Percentiles rank a stretch among this genome's conserved stretches.
Evolutionary conservation across 768 basidiomycete species (phyloP).

Genomic region (Auricularia sp.): DNA sequence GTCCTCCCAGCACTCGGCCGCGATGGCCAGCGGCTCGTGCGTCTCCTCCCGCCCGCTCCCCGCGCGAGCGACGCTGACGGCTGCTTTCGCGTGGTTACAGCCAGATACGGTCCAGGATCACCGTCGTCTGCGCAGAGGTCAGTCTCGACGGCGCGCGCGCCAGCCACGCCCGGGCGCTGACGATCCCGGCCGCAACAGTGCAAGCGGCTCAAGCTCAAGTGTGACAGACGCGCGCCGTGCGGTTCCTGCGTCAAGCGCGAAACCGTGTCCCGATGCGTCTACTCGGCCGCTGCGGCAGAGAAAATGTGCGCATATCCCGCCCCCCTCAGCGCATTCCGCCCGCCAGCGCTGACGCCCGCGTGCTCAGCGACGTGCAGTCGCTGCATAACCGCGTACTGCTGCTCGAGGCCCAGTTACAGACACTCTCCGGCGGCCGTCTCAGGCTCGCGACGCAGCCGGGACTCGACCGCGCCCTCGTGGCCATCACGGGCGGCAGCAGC

Average conservation of each 20-base stretch:
- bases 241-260: constrained; percentile 72
- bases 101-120: constrained; percentile 65
- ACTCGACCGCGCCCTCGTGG: constrained; percentile 27
- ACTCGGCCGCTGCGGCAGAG: constrained; percentile 63
- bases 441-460: constrained; percentile 3
- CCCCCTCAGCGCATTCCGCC: background rate
- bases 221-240: constrained; percentile 70
- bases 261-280: constrained; percentile 59
- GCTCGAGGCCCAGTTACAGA: constrained; percentile 42
- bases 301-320: constrained; percentile 50
- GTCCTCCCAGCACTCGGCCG: background rate
- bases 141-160: constrained; percentile 12
- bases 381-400: constrained; percentile 70
- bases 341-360: too few species aligned
- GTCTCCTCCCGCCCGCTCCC: background rate
- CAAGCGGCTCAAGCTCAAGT: constrained; percentile 80
- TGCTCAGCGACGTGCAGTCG: constrained; percentile 61
- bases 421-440: constrained; percentile 2
- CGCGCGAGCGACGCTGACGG: background rate
- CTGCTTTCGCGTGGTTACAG: constrained; percentile 20
- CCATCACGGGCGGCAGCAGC: constrained; percentile 32
- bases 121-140: constrained; percentile 76
- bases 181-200: constrained; percentile 36
- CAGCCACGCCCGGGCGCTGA: background rate
- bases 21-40: background rate